Evolutionary conservation across 257 asterid genomes (phyloP).

Genomic region (Scutellaria barbata): DNA sequence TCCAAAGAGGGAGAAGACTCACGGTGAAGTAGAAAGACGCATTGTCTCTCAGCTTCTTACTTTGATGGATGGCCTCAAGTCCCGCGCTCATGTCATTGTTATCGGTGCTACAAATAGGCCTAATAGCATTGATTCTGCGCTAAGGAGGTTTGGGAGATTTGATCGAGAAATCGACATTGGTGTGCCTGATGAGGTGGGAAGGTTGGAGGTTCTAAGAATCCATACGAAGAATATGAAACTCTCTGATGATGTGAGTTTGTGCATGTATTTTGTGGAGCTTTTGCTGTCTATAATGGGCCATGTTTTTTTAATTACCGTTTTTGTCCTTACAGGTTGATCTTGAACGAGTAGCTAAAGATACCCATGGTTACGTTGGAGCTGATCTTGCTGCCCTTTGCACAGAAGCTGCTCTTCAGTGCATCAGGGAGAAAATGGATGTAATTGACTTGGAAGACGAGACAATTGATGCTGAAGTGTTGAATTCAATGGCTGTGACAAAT

Average conservation of each 20-base stretch:
- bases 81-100: conserved; percentile 54
- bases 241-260: conserved; percentile 52
- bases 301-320: neutral
- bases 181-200: conserved; percentile 57
- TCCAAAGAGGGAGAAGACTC: conserved; percentile 59
- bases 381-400: conserved; percentile 63
- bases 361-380: conserved; percentile 56
- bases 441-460: conserved; percentile 60
- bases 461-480: conserved; percentile 55
- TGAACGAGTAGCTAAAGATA: conserved; percentile 54
- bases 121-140: conserved; percentile 49
- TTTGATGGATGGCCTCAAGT: conserved; percentile 54
- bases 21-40: conserved; percentile 57
- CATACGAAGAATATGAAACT: conserved; percentile 58
- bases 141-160: conserved; percentile 56
- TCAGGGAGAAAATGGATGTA: conserved; percentile 60
- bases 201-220: conserved; percentile 52
- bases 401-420: conserved; percentile 62
- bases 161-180: conserved; percentile 60
- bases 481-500: conserved; percentile 58
- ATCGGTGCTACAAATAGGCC: conserved; percentile 57
- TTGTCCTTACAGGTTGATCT: conserved; percentile 48
- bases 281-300: neutral
- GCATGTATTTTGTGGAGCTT: neutral
- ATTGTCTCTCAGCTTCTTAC: conserved; percentile 58